Base-by-base conservation (phyloP, 2,329 filamentous ascomycete species). In the Metarhizium anisopliae region DNA sequence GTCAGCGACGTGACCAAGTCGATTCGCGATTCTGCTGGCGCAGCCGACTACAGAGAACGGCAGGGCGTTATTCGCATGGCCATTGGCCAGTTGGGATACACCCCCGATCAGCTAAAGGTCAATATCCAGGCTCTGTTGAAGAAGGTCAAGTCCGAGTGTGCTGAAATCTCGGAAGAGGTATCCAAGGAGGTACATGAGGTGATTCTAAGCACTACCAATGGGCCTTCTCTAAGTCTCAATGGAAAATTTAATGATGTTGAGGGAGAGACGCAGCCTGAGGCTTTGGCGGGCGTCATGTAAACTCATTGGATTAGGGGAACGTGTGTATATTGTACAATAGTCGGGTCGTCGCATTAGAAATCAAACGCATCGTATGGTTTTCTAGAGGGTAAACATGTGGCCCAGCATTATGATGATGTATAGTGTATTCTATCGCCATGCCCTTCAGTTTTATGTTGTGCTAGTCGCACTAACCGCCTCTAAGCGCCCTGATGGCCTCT, bases 61-160 rank as follows among this genome's bases (percentile, higher is more conserved):
- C 72, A 85, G 61, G 94, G 91, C 16, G 89, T 94, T 35, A 83
- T 99, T 55, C 81, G 92, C 58, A 82, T 97, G 78, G 86, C 91
- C n/a, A 82, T 99, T 59, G 94, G 93, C 5, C 91, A 96, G 74
- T 73, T 99, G 67, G 87, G 83, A 1, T 95, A 95, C 73, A 89
- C 90, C 6, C 91, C 94, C 3, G 85, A 94, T 64, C 84, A 94
- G 79, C 74, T 99, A 73, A 83, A 86, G 67, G 83, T 83, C 61
- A 99, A 99, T 69, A 80, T 99, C 69, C 87, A 86, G 72, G 77
- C 83, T 29, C 83, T 96, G 59, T 77, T 97, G 65, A 80, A 80
- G 25, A 79, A 85, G 64, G 69, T 97, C 62, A 95, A 90, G 82
- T 83, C 83, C 64, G 90, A 96, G 67, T 86, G 92, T 51, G 75